phyloP scores from a whole-genome alignment of 208 protist genomes.

The Plasmodiophora brassicae region DNA sequence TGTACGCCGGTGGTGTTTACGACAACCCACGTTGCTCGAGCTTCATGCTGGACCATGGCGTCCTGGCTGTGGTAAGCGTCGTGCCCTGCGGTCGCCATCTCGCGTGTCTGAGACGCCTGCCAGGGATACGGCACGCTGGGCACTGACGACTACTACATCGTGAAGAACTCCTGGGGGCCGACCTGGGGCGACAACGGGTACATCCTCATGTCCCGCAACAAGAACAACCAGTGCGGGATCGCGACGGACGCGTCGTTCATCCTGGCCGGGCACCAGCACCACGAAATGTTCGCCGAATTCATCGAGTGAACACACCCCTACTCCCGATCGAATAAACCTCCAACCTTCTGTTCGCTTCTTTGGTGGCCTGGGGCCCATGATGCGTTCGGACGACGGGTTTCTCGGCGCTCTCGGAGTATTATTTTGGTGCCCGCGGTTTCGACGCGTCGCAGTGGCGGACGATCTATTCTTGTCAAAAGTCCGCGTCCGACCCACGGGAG shows the following conservation, averaged over 20 bases:
- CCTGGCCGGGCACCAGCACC: not conserved
- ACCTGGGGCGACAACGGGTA: constrained; percentile 57
- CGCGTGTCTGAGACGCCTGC: too few species aligned
- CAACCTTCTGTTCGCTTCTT: too few species aligned
- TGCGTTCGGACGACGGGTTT: too few species aligned
- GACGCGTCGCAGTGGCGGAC: too few species aligned
- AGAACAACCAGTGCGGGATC: constrained; percentile 50
- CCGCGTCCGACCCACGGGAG: too few species aligned
- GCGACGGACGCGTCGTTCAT: constrained; percentile 39
- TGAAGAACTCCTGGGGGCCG: constrained; percentile 58
- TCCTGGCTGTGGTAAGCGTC: constrained; percentile 22
- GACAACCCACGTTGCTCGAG: not conserved
- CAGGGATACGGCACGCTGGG: constrained; percentile 31
- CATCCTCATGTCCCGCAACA: constrained; percentile 42
- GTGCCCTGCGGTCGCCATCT: not conserved
- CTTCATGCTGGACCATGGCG: constrained; percentile 44
- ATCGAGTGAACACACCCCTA: too few species aligned
- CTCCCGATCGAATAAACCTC: too few species aligned
- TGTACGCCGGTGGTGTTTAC: constrained; percentile 48
- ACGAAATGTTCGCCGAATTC: too few species aligned
- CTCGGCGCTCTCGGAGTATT: too few species aligned
- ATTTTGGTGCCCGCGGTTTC: too few species aligned
- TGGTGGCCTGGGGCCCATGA: too few species aligned
- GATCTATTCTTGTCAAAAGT: too few species aligned
- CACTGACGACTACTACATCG: constrained; percentile 40